Conservation (phyloP, 805 yeast species). For the Hemisphaericaspora nanyangensis region DNA sequence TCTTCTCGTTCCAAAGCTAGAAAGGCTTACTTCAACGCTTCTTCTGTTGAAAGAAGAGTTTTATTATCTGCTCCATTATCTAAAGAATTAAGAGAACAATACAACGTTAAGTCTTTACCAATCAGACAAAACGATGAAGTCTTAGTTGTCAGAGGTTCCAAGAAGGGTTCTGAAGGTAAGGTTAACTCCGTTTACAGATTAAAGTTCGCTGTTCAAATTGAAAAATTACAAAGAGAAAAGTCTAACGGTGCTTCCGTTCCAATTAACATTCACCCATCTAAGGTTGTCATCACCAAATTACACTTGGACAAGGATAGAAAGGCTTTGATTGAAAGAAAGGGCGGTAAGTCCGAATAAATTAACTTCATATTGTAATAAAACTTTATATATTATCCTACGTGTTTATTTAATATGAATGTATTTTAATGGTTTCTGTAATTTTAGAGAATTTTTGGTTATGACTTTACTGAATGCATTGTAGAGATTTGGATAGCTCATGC, state of each 20-base stretch:
- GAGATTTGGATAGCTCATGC: too few species aligned
- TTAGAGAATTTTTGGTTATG: too few species aligned
- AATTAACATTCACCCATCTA: slow-evolving; percentile 96
- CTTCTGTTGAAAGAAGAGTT: slow-evolving; percentile 91
- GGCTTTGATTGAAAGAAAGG: slow-evolving; percentile 95
- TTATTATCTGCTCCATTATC: slow-evolving; percentile 98
- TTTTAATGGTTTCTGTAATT: slow-evolving; percentile 12
- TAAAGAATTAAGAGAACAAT: slow-evolving; percentile 97
- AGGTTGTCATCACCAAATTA: slow-evolving; percentile 97
- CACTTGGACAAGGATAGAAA: slow-evolving; percentile 99
- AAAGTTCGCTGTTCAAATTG: slow-evolving; percentile 94
- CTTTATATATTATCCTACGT: slow-evolving; percentile 9
- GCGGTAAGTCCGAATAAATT: slow-evolving; percentile 89
- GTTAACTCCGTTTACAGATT: slow-evolving; percentile 98
- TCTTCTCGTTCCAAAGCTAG: slow-evolving; percentile 99
- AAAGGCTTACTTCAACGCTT: slow-evolving; percentile 99
- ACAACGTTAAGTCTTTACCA: slow-evolving; percentile 93
- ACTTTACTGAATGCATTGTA: too few species aligned
- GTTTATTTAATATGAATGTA: slow-evolving; percentile 15
- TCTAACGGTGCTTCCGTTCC: slow-evolving; percentile 97
- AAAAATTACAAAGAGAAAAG: slow-evolving; percentile 96
- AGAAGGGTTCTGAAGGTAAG: slow-evolving; percentile 99
- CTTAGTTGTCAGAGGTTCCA: slow-evolving; percentile 94
- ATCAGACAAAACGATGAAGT: slow-evolving; percentile 98
- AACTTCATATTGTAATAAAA: slow-evolving; percentile 10